Evolutionary conservation across 345 rosid genomes (phyloP).

Genomic region (Luvunga scandens): DNA sequence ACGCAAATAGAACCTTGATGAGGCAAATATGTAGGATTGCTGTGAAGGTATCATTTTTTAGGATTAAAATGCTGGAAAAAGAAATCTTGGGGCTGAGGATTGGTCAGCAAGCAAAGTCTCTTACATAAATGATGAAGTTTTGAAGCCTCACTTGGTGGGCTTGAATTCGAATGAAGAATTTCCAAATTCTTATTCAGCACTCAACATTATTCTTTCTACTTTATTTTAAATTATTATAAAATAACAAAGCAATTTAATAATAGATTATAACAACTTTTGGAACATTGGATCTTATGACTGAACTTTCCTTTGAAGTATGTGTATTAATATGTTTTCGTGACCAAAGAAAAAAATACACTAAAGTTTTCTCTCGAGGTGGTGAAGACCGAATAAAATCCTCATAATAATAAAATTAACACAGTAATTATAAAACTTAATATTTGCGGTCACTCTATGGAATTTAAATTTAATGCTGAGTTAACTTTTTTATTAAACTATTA

Average conservation of each 20-base stretch:
- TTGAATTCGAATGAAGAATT: neutral
- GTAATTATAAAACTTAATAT: no score
- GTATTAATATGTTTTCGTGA: neutral
- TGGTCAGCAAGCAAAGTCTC: neutral
- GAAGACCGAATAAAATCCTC: no score
- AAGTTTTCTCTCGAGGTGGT: neutral
- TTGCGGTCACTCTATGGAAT: no score
- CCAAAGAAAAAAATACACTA: neutral
- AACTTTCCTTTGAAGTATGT: neutral
- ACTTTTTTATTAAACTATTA: no score
- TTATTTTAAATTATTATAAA: neutral
- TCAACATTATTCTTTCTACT: slow-evolving; percentile 3
- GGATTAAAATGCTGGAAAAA: neutral
- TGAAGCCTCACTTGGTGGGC: slow-evolving; percentile 13
- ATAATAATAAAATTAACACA: no score
- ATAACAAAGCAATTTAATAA: neutral
- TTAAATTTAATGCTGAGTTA: no score
- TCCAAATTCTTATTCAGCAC: neutral
- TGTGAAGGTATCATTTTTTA: neutral
- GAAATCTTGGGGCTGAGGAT: neutral
- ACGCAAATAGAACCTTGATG: neutral
- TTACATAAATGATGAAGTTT: neutral
- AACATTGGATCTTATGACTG: neutral
- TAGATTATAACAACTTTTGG: neutral
- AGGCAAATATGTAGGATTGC: neutral